Base-by-base conservation (phyloP, 2,329 filamentous ascomycete genomes). In the Aspergillus floridensis region DNA sequence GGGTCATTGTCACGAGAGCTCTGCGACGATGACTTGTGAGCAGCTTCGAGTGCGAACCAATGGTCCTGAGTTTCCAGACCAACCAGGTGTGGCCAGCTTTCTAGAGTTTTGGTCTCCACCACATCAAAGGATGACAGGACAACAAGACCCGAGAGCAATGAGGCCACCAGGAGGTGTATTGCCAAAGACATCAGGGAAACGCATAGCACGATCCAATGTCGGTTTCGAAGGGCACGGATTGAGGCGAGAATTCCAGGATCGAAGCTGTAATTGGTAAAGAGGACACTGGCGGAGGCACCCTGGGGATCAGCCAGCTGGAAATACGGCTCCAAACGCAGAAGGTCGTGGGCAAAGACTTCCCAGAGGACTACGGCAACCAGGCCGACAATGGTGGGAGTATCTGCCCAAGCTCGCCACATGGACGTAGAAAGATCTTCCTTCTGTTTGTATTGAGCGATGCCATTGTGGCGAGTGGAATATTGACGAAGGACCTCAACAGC, bases 251-350 rank as follows among this genome's bases (percentile, higher is more conserved):
- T 50, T 11, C 61, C 64, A 41, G 59, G 61, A 21, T 53, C 58
- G 26, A 65, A 67, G 31, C 58, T 63, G 44, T 67, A 68, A 48
- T 67, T 67, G 41, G 53, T 64, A 49, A 68, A 66, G 1, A 68
- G 59, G 3, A 65, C 56, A 2, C 50, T 59, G 11, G 60, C 65
- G 1, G 65, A 22, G 2, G 51, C 54, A 1, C 64, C 62, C 1
- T 53, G 35, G 0, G 57, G 58, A 29, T 57, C 60, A 12, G 66
- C 59, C 8, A 68, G 53, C 29, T 66, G 64, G n/a, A 66, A 66
- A 12, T 58, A 68, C 4, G 65, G 63, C 48, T 68, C 65, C 22
- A 68, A 53, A 12, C 66, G 62, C 12, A 65, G 49, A 7, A 62
- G 62, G 59, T 68, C 66, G 22, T 60, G 60, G 10, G 63, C 56